A percentile compares a stretch with the other conserved stretches of the same genome.
Evolutionary conservation across 208 protist genomes (phyloP).

Genomic region (Spironucleus salmonicida): DNA sequence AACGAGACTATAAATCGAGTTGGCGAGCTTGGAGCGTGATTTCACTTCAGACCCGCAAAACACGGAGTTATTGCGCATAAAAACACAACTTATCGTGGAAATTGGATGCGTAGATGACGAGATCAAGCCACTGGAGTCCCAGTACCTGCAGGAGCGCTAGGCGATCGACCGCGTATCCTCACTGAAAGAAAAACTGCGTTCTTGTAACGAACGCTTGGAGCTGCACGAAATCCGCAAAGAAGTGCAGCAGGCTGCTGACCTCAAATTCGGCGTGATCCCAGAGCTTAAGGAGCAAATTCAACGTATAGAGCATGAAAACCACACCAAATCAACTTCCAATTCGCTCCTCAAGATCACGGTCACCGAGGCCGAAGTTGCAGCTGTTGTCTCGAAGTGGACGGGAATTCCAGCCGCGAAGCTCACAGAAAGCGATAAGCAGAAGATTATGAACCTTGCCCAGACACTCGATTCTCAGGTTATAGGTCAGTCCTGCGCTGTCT

Average conservation of each 20-base stretch:
- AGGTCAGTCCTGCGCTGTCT: constrained; percentile 82
- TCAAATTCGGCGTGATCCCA: constrained; percentile 79
- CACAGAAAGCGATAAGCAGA: constrained; percentile 61
- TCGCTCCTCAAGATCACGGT: constrained; percentile 34
- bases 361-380: constrained; percentile 64
- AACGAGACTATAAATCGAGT: constrained; percentile 61
- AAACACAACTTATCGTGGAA: constrained; percentile 52
- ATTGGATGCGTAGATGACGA: constrained; percentile 57
- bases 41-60: constrained; percentile 52
- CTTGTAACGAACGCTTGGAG: constrained; percentile 63
- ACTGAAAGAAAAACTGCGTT: constrained; percentile 64
- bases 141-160: constrained; percentile 61
- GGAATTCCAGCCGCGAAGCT: constrained; percentile 81
- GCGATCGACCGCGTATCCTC: constrained; percentile 63
- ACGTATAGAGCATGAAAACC: background rate
- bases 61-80: constrained; percentile 34
- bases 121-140: constrained; percentile 57
- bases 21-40: constrained; percentile 69
- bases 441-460: constrained; percentile 53
- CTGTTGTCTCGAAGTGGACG: constrained; percentile 79
- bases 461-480: constrained; percentile 66
- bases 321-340: constrained; percentile 27
- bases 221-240: constrained; percentile 7
- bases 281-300: constrained; percentile 61
- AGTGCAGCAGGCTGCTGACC: constrained; percentile 61